Evolutionary conservation across 1,284 basidiomycete genomes (phyloP), one percentile per base, ranked within the genome.

Genomic region (Rhodotorula sp.): DNA sequence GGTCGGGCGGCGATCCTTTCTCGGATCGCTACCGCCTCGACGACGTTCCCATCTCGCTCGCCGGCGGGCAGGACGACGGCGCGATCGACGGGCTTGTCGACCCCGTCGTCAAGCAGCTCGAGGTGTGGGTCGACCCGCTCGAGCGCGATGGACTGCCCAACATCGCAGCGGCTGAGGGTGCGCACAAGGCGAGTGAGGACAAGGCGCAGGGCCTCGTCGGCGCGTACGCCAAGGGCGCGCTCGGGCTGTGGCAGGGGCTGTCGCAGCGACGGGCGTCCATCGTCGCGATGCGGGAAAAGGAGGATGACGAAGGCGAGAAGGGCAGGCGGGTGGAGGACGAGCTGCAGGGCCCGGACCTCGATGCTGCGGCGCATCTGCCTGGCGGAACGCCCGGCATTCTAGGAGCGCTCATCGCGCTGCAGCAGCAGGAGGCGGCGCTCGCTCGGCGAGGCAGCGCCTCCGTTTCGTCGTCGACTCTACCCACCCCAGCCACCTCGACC

Each of bases 81-180:
- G 55, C 65, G 10, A 19, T 61, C 17, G 39, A 66, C 13, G 51
- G 58, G 0, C 1, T 50, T 9, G 55, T 50, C 3, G 17, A 32
- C 19, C 50, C 57, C 3, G 29, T 60, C 29, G 57, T 51, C 29
- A 15, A 44, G 36, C 37, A 54, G 39, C 64, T 66, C 39, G 64
- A 77, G 21, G 80, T 80, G 19, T 82, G 80, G 64, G 81, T 83
- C 53, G 81, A 80, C 39, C 80, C 81, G 3, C 81, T 81, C 51
- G 83, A 84, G 76, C 81, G 80, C 54, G 83, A 84, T 64, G 83
- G 83, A 2, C 64, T 83, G 55, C 83, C 83, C 1, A 78, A 74
- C 27, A 59, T 82, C 10, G 51, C 59, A 0, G 74, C 78, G 17
- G 64, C 66, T 0, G 69, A 76, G 29, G 61, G 34, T 2, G 41